Conservation (phyloP, 2,329 filamentous ascomycete species). For the Xylariaceae sp. region DNA sequence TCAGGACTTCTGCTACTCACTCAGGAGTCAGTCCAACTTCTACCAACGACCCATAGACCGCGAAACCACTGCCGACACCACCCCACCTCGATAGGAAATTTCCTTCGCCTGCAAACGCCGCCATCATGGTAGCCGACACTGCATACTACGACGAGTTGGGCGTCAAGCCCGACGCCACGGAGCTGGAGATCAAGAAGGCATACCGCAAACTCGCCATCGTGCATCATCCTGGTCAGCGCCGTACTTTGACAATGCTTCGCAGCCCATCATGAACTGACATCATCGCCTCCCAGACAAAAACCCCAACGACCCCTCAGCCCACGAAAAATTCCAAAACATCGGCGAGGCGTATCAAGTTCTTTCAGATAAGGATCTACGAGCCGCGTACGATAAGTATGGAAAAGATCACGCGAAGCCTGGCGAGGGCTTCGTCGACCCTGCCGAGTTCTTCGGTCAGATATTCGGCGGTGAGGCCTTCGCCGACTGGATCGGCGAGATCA, state of each 20-base stretch:
- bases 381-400: slow-evolving; percentile 93
- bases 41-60: too few relatives aligned
- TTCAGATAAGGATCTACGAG: slow-evolving; percentile 79
- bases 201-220: slow-evolving; percentile 93
- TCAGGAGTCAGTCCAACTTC: too few relatives aligned
- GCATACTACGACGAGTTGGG: slow-evolving; percentile 84
- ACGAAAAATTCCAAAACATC: slow-evolving; percentile 90
- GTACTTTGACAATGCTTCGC: background rate
- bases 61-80: too few relatives aligned
- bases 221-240: slow-evolving; percentile 71
- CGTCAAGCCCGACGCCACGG: slow-evolving; percentile 78
- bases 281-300: slow-evolving; percentile 72
- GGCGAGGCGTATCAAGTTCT: slow-evolving; percentile 75
- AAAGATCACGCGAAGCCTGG: slow-evolving; percentile 90
- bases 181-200: slow-evolving; percentile 94
- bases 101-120: background rate
- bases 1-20: too few relatives aligned
- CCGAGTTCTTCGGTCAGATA: slow-evolving; percentile 98
- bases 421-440: slow-evolving; percentile 90
- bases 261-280: background rate
- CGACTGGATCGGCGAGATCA: slow-evolving; percentile 97
- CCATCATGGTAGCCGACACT: slow-evolving; percentile 77
- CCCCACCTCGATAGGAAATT: too few relatives aligned
- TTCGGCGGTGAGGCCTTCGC: slow-evolving; percentile 95
- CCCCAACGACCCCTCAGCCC: slow-evolving; percentile 88